Evolutionary conservation across 352 stramenopile species (phyloP).

Genomic region (Thalassiosira hispida): DNA sequence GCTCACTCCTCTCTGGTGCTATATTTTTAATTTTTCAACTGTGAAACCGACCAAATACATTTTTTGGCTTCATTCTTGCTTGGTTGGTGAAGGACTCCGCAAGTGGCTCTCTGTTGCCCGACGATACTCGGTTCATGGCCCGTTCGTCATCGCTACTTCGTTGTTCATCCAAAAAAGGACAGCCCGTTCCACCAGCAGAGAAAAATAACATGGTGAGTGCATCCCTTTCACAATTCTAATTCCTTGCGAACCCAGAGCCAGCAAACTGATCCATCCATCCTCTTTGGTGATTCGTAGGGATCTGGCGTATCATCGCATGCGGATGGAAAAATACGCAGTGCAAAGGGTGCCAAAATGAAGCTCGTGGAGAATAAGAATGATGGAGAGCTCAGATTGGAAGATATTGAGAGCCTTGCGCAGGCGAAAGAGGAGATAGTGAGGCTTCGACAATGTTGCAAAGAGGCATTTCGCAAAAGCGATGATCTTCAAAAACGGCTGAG

Average conservation of each 20-base stretch:
- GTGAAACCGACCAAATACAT: too few species aligned
- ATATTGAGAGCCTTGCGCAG: constrained; percentile 60
- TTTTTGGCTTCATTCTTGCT: too few species aligned
- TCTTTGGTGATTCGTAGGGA: too few species aligned
- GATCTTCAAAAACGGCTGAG: constrained; percentile 29
- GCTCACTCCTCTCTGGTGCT: too few species aligned
- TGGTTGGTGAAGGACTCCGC: too few species aligned
- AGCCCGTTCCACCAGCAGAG: neutral
- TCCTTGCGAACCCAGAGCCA: too few species aligned
- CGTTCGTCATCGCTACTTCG: neutral
- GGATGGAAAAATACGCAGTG: constrained; percentile 10
- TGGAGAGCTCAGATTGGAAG: constrained; percentile 50
- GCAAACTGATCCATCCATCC: too few species aligned
- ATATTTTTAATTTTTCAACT: too few species aligned
- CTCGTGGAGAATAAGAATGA: constrained; percentile 28
- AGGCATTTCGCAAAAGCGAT: constrained; percentile 46
- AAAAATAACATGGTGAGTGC: constrained; percentile 10
- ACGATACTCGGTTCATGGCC: neutral
- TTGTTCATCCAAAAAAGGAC: constrained; percentile 1
- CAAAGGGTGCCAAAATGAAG: constrained; percentile 8
- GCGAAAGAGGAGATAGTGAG: constrained; percentile 59
- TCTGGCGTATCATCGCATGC: constrained; percentile 40
- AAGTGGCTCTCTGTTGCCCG: too few species aligned
- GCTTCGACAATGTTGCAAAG: constrained; percentile 50
- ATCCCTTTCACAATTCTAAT: too few species aligned